Conservation (phyloP, 1,284 basidiomycete species). For the Ustilago crameri region DNA sequence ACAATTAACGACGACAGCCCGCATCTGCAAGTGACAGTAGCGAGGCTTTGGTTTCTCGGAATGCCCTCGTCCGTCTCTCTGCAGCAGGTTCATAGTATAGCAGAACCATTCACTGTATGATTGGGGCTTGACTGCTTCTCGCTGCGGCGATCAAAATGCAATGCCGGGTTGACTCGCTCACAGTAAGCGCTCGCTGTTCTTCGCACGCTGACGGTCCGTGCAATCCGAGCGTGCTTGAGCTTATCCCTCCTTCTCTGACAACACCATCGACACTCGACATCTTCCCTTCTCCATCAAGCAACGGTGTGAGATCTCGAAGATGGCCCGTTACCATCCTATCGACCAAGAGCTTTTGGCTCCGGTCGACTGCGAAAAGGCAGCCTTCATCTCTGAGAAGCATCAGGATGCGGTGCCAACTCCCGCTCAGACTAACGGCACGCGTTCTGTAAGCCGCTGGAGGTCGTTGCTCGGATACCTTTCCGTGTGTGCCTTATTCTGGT, state of each 20-base stretch:
- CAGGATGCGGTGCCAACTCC: no score
- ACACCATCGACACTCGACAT: no score
- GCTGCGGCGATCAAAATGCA: neutral
- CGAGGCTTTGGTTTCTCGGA: no score
- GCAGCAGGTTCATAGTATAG: neutral
- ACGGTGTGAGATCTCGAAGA: neutral
- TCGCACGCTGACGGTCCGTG: no score
- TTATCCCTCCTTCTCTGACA: no score
- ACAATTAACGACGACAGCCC: no score
- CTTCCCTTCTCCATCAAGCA: neutral
- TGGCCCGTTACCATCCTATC: conserved; percentile 8
- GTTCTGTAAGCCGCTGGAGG: no score
- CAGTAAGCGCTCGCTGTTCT: no score
- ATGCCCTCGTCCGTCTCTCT: no score
- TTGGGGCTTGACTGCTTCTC: neutral
- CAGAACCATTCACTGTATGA: neutral
- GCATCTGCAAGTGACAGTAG: no score
- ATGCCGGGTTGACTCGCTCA: neutral
- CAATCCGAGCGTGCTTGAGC: no score
- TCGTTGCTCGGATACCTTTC: neutral
- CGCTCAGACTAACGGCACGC: no score
- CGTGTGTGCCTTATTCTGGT: neutral
- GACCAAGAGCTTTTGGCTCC: conserved; percentile 14
- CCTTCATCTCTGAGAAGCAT: neutral
- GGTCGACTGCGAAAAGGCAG: conserved; percentile 8